Evolutionary conservation across 2,329 filamentous ascomycete genomes (phyloP).

Genomic region (Elsinoe fawcettii): DNA sequence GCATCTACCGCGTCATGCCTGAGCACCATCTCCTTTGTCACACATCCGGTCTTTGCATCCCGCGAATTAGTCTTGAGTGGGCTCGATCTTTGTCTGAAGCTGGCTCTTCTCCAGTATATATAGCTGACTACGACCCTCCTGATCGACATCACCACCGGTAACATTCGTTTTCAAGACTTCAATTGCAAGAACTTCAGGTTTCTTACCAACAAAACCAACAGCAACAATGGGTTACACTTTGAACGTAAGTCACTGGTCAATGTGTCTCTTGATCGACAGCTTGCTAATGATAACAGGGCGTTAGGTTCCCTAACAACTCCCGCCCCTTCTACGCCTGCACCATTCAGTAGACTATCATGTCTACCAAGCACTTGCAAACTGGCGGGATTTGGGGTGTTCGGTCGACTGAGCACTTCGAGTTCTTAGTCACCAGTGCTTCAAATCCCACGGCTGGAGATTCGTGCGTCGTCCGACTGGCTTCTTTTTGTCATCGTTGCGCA

Average conservation of each 20-base stretch:
- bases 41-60: too few species aligned
- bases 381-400: too few species aligned
- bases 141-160: not conserved
- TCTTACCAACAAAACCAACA: not conserved
- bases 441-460: too few species aligned
- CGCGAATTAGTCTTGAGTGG: too few species aligned
- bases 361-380: not conserved
- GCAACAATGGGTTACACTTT: not conserved
- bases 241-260: not conserved
- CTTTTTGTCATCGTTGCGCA: too few species aligned
- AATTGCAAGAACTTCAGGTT: not conserved
- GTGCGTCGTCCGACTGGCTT: too few species aligned
- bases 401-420: too few species aligned
- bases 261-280: not conserved
- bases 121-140: not conserved
- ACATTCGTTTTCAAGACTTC: not conserved
- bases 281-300: not conserved
- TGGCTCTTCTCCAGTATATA: not conserved
- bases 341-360: not conserved
- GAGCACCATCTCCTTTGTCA: too few species aligned
- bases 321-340: constrained; percentile 4
- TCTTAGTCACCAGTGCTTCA: too few species aligned
- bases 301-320: not conserved
- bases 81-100: not conserved
- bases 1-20: too few species aligned